phyloP scores from a whole-genome alignment of 2,329 filamentous ascomycete genomes.

The Scytalidium sp. region DNA sequence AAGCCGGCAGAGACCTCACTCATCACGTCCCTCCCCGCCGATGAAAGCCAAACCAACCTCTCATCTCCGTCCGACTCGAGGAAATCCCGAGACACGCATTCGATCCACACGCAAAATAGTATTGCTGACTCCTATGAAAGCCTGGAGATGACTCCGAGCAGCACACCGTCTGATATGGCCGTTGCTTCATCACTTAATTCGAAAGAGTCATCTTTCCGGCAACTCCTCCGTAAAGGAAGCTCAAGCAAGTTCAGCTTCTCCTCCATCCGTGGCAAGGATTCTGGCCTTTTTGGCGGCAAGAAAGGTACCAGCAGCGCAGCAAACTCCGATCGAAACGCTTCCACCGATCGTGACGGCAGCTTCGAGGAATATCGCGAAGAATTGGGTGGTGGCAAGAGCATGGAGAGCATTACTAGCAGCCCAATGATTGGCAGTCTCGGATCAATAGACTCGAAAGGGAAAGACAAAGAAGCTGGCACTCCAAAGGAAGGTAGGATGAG shows the following conservation, averaged over 20 bases:
- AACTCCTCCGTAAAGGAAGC: constrained; percentile 63
- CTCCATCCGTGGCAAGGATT: constrained; percentile 52
- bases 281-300: constrained; percentile 47
- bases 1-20: constrained; percentile 29
- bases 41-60: not conserved
- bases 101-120: constrained; percentile 56
- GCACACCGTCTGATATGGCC: constrained; percentile 51
- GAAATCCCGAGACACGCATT: constrained; percentile 53
- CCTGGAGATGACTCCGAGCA: constrained; percentile 54
- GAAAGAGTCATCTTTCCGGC: constrained; percentile 51
- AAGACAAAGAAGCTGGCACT: constrained; percentile 31
- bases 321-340: constrained; percentile 53
- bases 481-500: constrained; percentile 25
- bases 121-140: constrained; percentile 45
- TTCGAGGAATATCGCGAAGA: constrained; percentile 54
- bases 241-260: constrained; percentile 64
- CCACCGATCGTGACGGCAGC: constrained; percentile 52
- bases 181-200: constrained; percentile 35
- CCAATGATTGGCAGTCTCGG: constrained; percentile 51
- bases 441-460: constrained; percentile 38
- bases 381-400: constrained; percentile 46
- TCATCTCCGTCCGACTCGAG: constrained; percentile 49
- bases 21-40: not conserved
- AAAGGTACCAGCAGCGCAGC: constrained; percentile 53
- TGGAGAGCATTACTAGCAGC: constrained; percentile 55